phyloP scores from a whole-genome alignment of 2,329 filamentous ascomycete species.

The Ceratocystiopsis minuta region DNA sequence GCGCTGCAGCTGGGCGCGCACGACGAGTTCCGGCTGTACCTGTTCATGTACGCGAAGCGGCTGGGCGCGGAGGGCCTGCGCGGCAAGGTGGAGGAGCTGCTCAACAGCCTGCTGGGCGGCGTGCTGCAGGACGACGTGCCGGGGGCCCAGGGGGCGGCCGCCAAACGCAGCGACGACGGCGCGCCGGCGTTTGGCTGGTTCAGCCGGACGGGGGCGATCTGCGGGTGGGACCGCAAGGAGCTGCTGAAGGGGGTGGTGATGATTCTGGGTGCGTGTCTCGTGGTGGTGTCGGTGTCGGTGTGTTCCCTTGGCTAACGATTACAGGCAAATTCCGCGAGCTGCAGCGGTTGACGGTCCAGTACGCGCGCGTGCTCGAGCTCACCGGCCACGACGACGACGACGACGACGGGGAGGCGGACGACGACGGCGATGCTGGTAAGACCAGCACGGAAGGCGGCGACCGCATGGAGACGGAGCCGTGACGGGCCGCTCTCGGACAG shows the following conservation, averaged over 20 bases:
- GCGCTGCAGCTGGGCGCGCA: conserved; percentile 67
- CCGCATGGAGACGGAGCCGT: conserved; percentile 3
- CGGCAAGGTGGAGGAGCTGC: conserved; percentile 80
- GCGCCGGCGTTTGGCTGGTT: conserved; percentile 37
- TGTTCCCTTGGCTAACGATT: conserved; percentile 14
- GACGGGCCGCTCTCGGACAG: too few relatives aligned
- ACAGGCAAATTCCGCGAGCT: conserved; percentile 87
- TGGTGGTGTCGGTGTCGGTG: not conserved
- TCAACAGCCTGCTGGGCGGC: conserved; percentile 65
- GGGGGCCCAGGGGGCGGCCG: conserved; percentile 4
- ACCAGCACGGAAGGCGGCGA: not conserved
- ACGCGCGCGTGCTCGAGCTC: conserved; percentile 64
- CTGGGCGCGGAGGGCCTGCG: conserved; percentile 77
- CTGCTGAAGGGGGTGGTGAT: conserved; percentile 80
- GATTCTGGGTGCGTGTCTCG: conserved; percentile 56
- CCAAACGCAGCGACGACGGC: conserved; percentile 11
- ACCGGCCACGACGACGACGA: conserved; percentile 28
- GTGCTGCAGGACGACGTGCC: conserved; percentile 38
- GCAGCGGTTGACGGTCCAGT: conserved; percentile 86
- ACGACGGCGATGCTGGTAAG: not conserved
- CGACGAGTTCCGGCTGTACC: conserved; percentile 83
- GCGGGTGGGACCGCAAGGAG: conserved; percentile 80
- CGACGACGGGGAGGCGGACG: conserved; percentile 15
- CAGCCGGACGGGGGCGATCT: conserved; percentile 52
- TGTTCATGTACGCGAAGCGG: conserved; percentile 97